A percentile compares a stretch with the other conserved stretches of the same genome.
These are phyloP conservation scores for Chenopodium album DNA, from an alignment of 148 eudicot genomes.

Conservation along the genomic window DNA sequence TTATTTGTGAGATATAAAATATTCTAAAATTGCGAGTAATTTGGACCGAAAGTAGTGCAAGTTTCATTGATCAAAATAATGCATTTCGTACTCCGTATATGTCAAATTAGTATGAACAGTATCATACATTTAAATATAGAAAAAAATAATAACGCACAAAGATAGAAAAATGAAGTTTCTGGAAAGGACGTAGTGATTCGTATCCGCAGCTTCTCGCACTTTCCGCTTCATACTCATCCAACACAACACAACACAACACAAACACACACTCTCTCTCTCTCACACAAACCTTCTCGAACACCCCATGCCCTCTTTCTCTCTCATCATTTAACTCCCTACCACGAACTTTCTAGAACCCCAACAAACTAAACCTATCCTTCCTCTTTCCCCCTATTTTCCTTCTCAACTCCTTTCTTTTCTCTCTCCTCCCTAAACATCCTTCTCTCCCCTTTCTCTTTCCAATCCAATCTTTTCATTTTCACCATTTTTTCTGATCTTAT, in stretches of 20 bases:
- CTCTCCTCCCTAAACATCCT: background rate
- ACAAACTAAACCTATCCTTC: conserved; percentile 8
- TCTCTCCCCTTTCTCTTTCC: background rate
- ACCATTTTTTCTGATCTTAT: background rate
- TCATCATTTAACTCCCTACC: conserved; percentile 21
- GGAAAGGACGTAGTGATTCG: conserved; percentile 18
- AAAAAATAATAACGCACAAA: background rate
- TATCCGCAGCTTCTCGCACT: conserved; percentile 24
- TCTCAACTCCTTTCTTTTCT: background rate
- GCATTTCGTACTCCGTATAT: no score
- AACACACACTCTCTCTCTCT: background rate
- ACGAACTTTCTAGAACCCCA: conserved; percentile 46
- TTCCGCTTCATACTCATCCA: conserved; percentile 10
- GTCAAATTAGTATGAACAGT: no score
- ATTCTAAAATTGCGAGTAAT: no score
- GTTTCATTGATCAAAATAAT: no score
- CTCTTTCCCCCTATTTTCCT: background rate
- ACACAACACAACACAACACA: background rate
- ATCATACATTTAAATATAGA: no score
- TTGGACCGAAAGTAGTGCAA: no score
- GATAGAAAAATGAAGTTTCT: conserved; percentile 23
- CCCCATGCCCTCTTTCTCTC: background rate
- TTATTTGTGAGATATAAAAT: no score
- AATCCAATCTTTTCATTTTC: background rate
- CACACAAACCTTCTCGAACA: no score